These are phyloP conservation scores for Pulveroboletus sp. DNA, from an alignment of 768 basidiomycete species.

Conservation along the genomic window DNA sequence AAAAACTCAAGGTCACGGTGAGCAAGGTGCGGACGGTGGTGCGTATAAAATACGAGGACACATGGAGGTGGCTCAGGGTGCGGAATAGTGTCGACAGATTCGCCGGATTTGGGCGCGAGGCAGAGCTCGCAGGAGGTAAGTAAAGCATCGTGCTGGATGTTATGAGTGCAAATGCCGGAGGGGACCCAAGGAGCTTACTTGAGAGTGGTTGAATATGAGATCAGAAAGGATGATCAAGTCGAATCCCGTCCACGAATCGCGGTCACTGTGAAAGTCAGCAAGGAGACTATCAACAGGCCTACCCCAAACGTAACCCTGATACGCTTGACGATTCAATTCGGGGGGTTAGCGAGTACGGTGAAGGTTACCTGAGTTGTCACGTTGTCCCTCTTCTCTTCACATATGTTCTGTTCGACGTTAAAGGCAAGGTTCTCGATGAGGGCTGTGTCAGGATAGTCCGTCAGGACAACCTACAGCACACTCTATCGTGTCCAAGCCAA, in stretches of 20 bases:
- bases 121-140: slow-evolving; percentile 66
- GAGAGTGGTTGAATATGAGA: slow-evolving; percentile 92
- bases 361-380: slow-evolving; percentile 33
- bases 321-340: not conserved
- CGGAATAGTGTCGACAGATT: slow-evolving; percentile 5
- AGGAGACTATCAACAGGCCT: slow-evolving; percentile 40
- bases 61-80: slow-evolving; percentile 28
- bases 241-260: slow-evolving; percentile 40
- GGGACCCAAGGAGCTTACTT: slow-evolving; percentile 41
- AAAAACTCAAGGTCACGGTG: slow-evolving; percentile 85
- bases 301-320: slow-evolving; percentile 85
- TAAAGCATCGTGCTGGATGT: slow-evolving; percentile 71
- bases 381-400: slow-evolving; percentile 8
- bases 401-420: slow-evolving; percentile 65
- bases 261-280: slow-evolving; percentile 16
- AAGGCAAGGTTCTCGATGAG: slow-evolving; percentile 72
- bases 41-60: slow-evolving; percentile 84
- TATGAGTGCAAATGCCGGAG: slow-evolving; percentile 1
- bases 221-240: slow-evolving; percentile 89
- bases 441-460: slow-evolving; percentile 85
- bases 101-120: slow-evolving; percentile 22
- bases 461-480: slow-evolving; percentile 66
- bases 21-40: slow-evolving; percentile 83
- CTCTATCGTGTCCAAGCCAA: not conserved
- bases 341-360: no score